Base-by-base conservation (phyloP, 768 basidiomycete genomes). In the Holtermannia corniformis region DNA sequence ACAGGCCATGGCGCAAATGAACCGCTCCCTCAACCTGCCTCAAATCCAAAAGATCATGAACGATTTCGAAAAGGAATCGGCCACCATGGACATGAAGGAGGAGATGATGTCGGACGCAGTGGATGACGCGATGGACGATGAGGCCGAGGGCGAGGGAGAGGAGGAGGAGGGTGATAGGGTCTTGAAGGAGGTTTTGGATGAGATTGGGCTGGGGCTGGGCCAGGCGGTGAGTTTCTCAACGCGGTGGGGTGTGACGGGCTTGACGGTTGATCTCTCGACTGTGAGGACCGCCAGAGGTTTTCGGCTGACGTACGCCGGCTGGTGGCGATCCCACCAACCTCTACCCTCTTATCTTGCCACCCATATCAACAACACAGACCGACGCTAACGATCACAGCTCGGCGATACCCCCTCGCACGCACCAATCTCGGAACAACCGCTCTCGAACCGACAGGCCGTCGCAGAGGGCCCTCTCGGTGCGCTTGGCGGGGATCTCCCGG, bases 21-120 rank as follows among this genome's bases (percentile, higher is more conserved):
- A 96, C 70, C 81, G 87, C 45, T 88, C 88, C 41, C 79, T 97
- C 57, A 97, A 99, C 73, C 79, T 97, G 14, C 95, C 95, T 14
- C 72, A 74, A 56, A 97, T 99, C 54, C 87, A 91, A 70, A 81
- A 82, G 49, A 97, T 97, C 68, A 92, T 99, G 87, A 88, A 83
- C 63, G 93, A 99, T 44, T 99, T 99, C 64, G 95, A 99, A 76
- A 85, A 82, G 65, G 95, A 99, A 75, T 93, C 86, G 62, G 82
- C 89, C 3, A 89, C 84, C 75, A 99, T 99, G 95, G 95, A 99
- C 74, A 97, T 99, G 95, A 99, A 96, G 72, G 95, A 96, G 74
- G 93, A 95, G 72, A 96, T 97, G 87, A 99, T 96, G 95, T 88
- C 87, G 20, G 95, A 97, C 56, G 86, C 90, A 13, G 86, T 97